A percentile compares a stretch with the other conserved stretches of the same genome.
Evolutionary conservation across 2,329 filamentous ascomycete genomes (phyloP).

Genomic region (Xylariaceae sp.): DNA sequence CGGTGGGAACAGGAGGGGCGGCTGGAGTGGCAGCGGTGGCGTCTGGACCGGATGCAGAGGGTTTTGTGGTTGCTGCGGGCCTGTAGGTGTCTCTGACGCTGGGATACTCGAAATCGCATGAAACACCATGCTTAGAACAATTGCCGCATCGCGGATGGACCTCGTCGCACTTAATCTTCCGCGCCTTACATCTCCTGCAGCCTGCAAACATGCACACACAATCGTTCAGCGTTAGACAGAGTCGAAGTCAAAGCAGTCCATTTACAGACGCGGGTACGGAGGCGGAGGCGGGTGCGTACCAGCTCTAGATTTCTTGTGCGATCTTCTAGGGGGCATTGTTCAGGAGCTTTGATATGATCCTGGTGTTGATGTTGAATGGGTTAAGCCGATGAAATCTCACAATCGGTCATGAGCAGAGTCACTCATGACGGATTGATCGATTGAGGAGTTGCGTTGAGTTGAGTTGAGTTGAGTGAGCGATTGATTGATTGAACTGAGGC

Average conservation of each 20-base stretch:
- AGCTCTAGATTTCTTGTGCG: conserved; percentile 65
- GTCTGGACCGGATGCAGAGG: neutral
- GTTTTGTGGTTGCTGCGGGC: conserved; percentile 23
- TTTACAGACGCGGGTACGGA: neutral
- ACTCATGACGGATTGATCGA: conserved; percentile 12
- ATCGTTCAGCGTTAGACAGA: conserved; percentile 2
- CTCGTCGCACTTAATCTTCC: conserved; percentile 70
- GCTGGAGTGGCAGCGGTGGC: neutral
- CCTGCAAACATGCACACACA: conserved; percentile 27
- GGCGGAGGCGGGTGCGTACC: conserved; percentile 27
- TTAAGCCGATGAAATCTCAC: conserved; percentile 1
- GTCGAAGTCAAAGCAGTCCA: neutral
- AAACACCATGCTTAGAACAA: conserved; percentile 61
- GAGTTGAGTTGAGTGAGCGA: too few relatives aligned
- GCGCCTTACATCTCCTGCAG: conserved; percentile 59
- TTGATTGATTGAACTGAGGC: neutral
- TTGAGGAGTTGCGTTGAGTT: neutral
- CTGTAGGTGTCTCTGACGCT: conserved; percentile 42
- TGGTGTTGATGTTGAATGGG: conserved; percentile 9
- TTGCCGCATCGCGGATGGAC: conserved; percentile 60
- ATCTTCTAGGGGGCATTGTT: conserved; percentile 58
- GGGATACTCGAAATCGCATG: conserved; percentile 58
- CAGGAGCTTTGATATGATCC: neutral
- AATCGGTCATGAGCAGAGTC: neutral
- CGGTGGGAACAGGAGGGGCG: neutral